Evolutionary conservation across 768 basidiomycete species (phyloP).

Genomic region (Roridomyces roridus): DNA sequence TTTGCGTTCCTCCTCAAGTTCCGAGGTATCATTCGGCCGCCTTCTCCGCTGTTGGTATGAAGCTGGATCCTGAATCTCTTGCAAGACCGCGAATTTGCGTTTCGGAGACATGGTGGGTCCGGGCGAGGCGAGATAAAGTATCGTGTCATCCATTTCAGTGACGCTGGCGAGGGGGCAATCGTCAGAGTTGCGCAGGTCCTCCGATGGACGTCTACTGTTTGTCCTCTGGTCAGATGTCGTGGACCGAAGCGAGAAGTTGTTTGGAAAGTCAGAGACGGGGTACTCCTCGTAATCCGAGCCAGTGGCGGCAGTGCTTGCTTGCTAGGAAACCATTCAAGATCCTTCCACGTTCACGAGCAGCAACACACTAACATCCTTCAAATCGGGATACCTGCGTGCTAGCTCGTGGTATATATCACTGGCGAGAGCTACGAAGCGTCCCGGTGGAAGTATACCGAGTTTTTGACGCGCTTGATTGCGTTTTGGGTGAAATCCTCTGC

Average conservation of each 20-base stretch:
- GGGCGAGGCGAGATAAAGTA: too few species aligned
- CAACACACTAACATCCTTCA: slow-evolving; percentile 77
- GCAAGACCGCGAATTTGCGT: too few species aligned
- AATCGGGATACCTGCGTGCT: slow-evolving; percentile 92
- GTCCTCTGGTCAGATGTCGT: slow-evolving; percentile 68
- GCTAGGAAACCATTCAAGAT: slow-evolving; percentile 35
- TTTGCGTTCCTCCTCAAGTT: too few species aligned
- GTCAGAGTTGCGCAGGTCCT: slow-evolving; percentile 58
- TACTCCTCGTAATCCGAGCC: slow-evolving; percentile 73
- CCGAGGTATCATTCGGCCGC: too few species aligned
- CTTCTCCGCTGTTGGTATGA: too few species aligned
- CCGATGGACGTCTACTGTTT: slow-evolving; percentile 61
- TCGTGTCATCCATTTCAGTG: too few species aligned
- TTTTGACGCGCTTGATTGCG: slow-evolving; percentile 98
- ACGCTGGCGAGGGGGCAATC: slow-evolving; percentile 40
- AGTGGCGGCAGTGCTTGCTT: slow-evolving; percentile 53
- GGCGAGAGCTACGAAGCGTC: slow-evolving; percentile 92
- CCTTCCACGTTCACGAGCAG: slow-evolving; percentile 12
- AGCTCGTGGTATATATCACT: slow-evolving; percentile 97
- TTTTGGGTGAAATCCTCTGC: slow-evolving; percentile 97
- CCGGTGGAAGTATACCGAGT: slow-evolving; percentile 88
- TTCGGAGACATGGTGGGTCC: too few species aligned
- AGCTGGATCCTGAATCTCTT: too few species aligned
- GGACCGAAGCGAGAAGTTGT: slow-evolving; percentile 41
- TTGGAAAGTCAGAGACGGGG: slow-evolving; percentile 53